Base-by-base conservation (phyloP, 148 eudicot genomes). In the Camellia lanceoleosa region DNA sequence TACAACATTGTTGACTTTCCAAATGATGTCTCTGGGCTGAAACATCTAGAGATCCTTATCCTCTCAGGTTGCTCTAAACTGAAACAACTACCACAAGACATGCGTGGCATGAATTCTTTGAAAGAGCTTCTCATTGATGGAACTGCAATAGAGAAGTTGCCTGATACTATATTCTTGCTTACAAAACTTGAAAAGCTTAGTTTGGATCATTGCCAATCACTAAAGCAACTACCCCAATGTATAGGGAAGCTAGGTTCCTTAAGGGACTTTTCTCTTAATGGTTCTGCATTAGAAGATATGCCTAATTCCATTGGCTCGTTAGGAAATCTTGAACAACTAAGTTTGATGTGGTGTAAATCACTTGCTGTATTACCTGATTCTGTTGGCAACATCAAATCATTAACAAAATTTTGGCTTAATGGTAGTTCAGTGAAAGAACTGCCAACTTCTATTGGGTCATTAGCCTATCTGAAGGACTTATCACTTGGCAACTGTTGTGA, bases 11-110 rank as follows among this genome's bases (percentile, higher is more conserved):
- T 83, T 46, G 77, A 79, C 30, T 84, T 91, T 66, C 93, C 95
- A 47, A 74, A 79, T 7, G 89, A 88, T 71, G 84, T 91, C 16
- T 83, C 90, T 52, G 95, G 95, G 76, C 81, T 90, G 72, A 88
- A 78, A 82, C 16, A 76, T 72, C 87, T 91, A 6, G 85, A 79
- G 80, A 88, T 78, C n/a, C 72, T 91, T 52, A 82, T 79, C 71
- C 86, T 91, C 75, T 87, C 92, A 7, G 80, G 77, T n/a, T 91
- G 93, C 87, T 77, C 75, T 15, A 83, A 85, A 80, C 73, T 91
- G 73, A 85, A 42, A 71, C 49, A 72, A 49, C 83, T 91, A 19
- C 95, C 93, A 9, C 23, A 75, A 30, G 83, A 86, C 20, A 75
- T 90, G 56, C 75, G 86, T 5, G 82, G 88, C 78, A 73, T 88